A percentile compares a stretch with the other conserved stretches of the same genome.
phyloP scores from a whole-genome alignment of 305 asterid genomes.

The Fraxinus baroniana region DNA sequence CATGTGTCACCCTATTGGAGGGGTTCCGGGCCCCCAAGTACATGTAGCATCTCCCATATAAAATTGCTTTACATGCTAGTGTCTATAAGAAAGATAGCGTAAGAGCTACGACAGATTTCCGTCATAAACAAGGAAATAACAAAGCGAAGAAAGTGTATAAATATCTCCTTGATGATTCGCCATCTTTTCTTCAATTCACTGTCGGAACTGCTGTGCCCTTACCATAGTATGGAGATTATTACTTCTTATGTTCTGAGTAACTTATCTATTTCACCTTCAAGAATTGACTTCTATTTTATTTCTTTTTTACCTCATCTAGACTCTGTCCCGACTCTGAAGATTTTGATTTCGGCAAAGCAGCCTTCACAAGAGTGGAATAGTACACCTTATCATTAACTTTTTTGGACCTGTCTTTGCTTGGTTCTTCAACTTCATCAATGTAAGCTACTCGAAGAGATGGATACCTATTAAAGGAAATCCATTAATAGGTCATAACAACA shows the following conservation, averaged over 20 bases:
- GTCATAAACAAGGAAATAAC: neutral
- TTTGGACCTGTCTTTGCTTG: constrained; percentile 15
- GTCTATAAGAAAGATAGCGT: neutral
- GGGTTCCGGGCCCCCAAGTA: no score
- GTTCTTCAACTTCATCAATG: constrained; percentile 21
- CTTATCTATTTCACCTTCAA: neutral
- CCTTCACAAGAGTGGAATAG: constrained; percentile 17
- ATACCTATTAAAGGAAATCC: neutral
- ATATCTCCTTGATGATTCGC: neutral
- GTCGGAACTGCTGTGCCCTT: neutral
- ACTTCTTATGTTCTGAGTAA: neutral
- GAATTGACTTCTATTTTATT: neutral
- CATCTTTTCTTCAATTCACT: neutral
- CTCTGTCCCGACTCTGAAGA: constrained; percentile 10
- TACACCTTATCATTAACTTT: constrained; percentile 3
- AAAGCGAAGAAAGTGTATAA: neutral
- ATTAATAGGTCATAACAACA: neutral
- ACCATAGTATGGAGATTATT: neutral
- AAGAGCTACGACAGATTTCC: neutral
- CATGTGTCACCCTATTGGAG: no score
- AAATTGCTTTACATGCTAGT: neutral
- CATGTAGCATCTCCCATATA: no score
- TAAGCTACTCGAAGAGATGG: constrained; percentile 21
- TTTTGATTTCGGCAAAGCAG: constrained; percentile 9
- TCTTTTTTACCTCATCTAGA: constrained; percentile 10